A percentile compares a stretch with the other conserved stretches of the same genome.
phyloP scores from a whole-genome alignment of 495 filamentous ascomycete species.

The Penicillium cinerascens region DNA sequence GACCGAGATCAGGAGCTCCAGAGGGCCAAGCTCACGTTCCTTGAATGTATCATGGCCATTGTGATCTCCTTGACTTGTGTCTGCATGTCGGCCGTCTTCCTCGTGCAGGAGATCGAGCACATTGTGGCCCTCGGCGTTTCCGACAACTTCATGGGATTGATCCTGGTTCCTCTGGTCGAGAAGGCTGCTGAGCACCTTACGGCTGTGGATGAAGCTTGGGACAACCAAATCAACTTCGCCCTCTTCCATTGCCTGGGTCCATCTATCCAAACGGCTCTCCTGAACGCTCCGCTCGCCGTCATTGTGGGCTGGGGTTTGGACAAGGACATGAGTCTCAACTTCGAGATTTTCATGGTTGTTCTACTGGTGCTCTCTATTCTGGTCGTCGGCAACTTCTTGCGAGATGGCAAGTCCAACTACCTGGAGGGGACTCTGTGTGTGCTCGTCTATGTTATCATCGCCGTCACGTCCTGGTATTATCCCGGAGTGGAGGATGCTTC shows the following conservation, averaged over 20 bases:
- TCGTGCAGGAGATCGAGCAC: constrained; percentile 75
- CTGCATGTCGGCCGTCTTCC: constrained; percentile 72
- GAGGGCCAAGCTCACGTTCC: constrained; percentile 72
- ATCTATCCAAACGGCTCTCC: constrained; percentile 83
- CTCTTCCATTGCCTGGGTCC: constrained; percentile 85
- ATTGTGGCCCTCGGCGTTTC: constrained; percentile 67
- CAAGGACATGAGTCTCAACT: constrained; percentile 73
- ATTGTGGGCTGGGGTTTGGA: constrained; percentile 79
- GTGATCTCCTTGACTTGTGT: constrained; percentile 67
- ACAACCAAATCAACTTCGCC: constrained; percentile 72
- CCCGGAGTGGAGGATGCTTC: constrained; percentile 30
- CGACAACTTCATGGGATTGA: constrained; percentile 78
- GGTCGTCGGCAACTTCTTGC: constrained; percentile 77
- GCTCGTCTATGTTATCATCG: constrained; percentile 52
- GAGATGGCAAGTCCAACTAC: constrained; percentile 78
- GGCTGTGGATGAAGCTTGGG: constrained; percentile 84
- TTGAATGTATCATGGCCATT: constrained; percentile 69
- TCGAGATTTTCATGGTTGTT: constrained; percentile 86
- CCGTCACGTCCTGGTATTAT: constrained; percentile 52
- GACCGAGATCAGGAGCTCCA: constrained; percentile 62
- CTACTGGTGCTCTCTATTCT: constrained; percentile 83
- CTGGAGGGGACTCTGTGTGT: constrained; percentile 77
- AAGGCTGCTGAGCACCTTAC: constrained; percentile 90
- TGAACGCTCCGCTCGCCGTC: constrained; percentile 82
- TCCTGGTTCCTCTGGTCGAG: constrained; percentile 74